Base-by-base conservation (phyloP, 2,329 filamentous ascomycete genomes). In the Colletotrichum gigasporum region DNA sequence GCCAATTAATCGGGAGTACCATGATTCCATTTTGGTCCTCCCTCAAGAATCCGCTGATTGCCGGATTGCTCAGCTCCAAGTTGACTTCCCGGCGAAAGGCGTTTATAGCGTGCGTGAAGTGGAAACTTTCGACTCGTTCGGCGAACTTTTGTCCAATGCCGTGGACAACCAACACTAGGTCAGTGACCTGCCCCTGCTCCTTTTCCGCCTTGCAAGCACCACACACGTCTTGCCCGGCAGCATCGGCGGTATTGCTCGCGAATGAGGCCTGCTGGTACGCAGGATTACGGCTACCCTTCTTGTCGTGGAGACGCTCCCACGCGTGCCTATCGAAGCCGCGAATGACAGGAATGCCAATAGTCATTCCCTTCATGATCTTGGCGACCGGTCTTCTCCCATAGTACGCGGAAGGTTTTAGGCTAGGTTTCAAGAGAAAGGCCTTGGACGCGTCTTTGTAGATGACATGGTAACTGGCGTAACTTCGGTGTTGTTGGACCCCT, bases 91-190 rank as follows among this genome's bases (percentile, higher is more conserved):
- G 87, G 11, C 96, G 89, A 70, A 99, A 96, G 0, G 90, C 87
- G 72, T 97, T 98, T 74, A 98, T 95, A 5, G 94, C 92, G 75
- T 98, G 95, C 0, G 96, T 99, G 71, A 99, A 99, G 75, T 98
- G 93, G 71, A 94, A 99, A 70, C 93, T 97, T 76, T 98, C 95
- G 65, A 98, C 93, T 11, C 94, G 86, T 74, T 99, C 94, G 0
- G 94, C 96, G 51, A 98, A 85, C 75, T 99, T 98, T 75, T 99
- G 96, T 0, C 96, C 96, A 68, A 99, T 98, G 2, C 96, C 96
- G 72, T 99, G 96, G 42, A 96, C 92, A 9, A 98, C 93, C 4
- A 99, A 83, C 2, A 98, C 87, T 7, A 99, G 82, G 72, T 99
- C 96, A 1, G 91, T 95, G 5, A 97, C 92, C 65, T 89, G 88